phyloP scores from a whole-genome alignment of 1,139 yeast species.

The Waltiozyma sp. region DNA sequence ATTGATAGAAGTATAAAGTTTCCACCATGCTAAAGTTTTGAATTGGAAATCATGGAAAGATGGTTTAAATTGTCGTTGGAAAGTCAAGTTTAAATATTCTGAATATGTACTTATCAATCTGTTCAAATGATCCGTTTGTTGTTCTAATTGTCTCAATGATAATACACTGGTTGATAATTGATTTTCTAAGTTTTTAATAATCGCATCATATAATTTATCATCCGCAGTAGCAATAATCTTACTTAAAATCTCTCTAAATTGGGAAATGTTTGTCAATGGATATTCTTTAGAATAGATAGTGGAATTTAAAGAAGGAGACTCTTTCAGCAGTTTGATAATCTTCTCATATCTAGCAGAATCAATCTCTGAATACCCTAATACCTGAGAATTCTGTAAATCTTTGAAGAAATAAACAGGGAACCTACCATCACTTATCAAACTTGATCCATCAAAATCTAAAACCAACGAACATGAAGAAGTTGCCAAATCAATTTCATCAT shows the following conservation, averaged over 20 bases:
- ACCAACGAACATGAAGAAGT: neutral
- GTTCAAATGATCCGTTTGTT: slow-evolving; percentile 4
- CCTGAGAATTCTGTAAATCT: slow-evolving; percentile 4
- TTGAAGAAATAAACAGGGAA: slow-evolving; percentile 1
- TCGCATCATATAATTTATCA: neutral
- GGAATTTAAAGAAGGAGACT: slow-evolving; percentile 20
- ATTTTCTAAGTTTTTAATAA: neutral
- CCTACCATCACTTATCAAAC: neutral
- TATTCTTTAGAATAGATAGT: slow-evolving; percentile 15
- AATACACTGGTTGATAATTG: slow-evolving; percentile 6
- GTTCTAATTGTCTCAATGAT: slow-evolving; percentile 4
- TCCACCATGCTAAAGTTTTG: slow-evolving; percentile 17
- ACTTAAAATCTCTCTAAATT: slow-evolving; percentile 5
- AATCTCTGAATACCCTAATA: slow-evolving; percentile 14
- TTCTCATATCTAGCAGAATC: slow-evolving; percentile 16
- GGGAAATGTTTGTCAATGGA: slow-evolving; percentile 7
- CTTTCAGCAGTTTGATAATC: slow-evolving; percentile 14
- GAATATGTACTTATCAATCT: neutral
- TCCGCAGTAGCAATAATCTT: slow-evolving; percentile 1
- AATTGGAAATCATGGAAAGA: slow-evolving; percentile 17
- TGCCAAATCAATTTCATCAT: no score
- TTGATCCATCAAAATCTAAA: neutral
- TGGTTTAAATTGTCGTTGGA: slow-evolving; percentile 20
- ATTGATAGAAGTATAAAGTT: slow-evolving; percentile 9
- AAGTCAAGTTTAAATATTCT: slow-evolving; percentile 7